A percentile compares a stretch with the other conserved stretches of the same genome.
Evolutionary conservation across 2,329 filamentous ascomycete genomes (phyloP).

Genomic region (Thelonectria blattea): DNA sequence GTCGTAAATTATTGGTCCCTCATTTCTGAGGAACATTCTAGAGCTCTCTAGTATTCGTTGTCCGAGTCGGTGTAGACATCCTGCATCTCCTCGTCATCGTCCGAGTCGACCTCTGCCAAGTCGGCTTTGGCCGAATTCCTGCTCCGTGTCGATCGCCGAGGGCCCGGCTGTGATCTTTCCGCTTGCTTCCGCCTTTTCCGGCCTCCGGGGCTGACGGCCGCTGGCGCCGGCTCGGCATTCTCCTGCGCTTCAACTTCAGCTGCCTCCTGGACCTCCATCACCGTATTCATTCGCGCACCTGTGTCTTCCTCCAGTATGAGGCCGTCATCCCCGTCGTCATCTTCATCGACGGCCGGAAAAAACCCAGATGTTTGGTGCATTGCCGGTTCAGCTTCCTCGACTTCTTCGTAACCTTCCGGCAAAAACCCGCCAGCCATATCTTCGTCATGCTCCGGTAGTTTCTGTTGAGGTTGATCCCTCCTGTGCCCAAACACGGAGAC

Average conservation of each 20-base stretch:
- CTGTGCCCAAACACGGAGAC: conserved; percentile 63
- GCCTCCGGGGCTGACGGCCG: background rate
- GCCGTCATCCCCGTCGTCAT: conserved; percentile 45
- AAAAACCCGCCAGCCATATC: conserved; percentile 68
- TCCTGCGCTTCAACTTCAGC: background rate
- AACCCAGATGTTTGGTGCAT: conserved; percentile 50
- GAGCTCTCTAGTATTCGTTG: conserved; percentile 13
- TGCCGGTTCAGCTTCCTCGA: conserved; percentile 45
- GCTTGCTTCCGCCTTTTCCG: background rate
- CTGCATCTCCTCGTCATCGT: conserved; percentile 23
- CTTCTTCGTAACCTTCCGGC: conserved; percentile 61
- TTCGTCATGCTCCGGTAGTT: conserved; percentile 47
- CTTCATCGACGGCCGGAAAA: conserved; percentile 55
- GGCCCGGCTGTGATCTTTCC: conserved; percentile 1
- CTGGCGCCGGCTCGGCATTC: background rate
- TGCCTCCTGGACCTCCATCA: background rate
- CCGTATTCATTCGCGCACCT: background rate
- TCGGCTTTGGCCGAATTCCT: conserved; percentile 18
- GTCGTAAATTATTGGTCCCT: background rate
- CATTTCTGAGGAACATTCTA: background rate
- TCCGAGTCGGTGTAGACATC: conserved; percentile 20
- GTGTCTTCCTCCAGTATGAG: conserved; percentile 43
- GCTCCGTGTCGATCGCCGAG: conserved; percentile 30
- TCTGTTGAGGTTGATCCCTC: conserved; percentile 26
- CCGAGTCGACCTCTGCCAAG: background rate